These are phyloP conservation scores for Fusarium metavorans DNA, from an alignment of 2,329 filamentous ascomycete genomes.

Conservation along the genomic window DNA sequence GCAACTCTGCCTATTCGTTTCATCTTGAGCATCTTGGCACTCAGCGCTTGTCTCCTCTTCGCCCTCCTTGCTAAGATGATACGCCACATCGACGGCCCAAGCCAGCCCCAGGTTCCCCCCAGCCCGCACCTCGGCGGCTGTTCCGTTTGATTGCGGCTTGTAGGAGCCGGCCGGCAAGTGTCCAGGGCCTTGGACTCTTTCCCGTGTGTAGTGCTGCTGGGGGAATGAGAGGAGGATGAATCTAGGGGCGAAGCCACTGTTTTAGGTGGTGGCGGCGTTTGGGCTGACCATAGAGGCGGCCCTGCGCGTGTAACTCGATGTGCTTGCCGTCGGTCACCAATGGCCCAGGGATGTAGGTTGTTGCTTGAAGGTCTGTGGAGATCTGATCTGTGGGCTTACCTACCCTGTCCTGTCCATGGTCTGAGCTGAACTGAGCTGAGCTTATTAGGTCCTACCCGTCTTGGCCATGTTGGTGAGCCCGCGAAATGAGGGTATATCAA, in stretches of 20 bases:
- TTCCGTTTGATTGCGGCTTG: conserved; percentile 24
- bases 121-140: conserved; percentile 1
- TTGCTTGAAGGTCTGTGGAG: background rate
- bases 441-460: background rate
- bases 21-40: conserved; percentile 35
- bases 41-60: conserved; percentile 3
- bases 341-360: background rate
- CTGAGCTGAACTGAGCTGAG: conserved; percentile 17
- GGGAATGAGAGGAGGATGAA: conserved; percentile 23
- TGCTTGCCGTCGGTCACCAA: background rate
- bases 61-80: conserved; percentile 15
- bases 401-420: conserved; percentile 5
- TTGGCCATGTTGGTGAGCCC: conserved; percentile 5
- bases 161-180: background rate
- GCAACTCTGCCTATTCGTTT: conserved; percentile 23
- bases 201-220: background rate
- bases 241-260: conserved; percentile 38
- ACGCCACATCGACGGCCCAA: conserved; percentile 19
- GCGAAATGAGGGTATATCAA: conserved; percentile 36
- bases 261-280: conserved; percentile 30
- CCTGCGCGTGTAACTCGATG: conserved; percentile 28
- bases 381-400: conserved; percentile 10
- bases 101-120: background rate
- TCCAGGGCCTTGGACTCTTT: background rate
- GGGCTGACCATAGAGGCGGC: conserved; percentile 6